Conservation (phyloP, 495 filamentous ascomycete species). For the Podospora fimiseda region DNA sequence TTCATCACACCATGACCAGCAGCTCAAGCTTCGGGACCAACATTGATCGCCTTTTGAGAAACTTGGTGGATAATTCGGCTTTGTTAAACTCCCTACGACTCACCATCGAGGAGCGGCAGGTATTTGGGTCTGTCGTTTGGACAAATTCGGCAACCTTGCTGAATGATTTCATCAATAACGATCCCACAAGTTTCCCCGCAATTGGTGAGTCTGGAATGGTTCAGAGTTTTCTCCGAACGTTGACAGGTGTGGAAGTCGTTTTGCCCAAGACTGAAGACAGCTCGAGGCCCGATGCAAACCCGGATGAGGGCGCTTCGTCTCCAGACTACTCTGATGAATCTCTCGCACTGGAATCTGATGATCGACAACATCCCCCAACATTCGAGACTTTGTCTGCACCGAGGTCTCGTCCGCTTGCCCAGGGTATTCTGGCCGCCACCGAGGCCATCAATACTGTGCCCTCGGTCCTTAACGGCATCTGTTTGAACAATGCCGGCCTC, state of each 20-base stretch:
- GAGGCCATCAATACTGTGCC: constrained; percentile 86
- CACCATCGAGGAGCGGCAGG: constrained; percentile 69
- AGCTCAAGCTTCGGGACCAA: constrained; percentile 60
- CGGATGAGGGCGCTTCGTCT: constrained; percentile 31
- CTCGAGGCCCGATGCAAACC: constrained; percentile 18
- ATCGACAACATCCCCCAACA: constrained; percentile 39
- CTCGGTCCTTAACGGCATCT: constrained; percentile 86
- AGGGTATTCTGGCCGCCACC: constrained; percentile 71
- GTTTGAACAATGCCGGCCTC: constrained; percentile 81
- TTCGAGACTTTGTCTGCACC: constrained; percentile 35
- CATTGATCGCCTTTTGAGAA: constrained; percentile 81
- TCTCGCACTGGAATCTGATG: constrained; percentile 36
- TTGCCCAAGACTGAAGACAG: constrained; percentile 30
- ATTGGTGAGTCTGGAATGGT: constrained; percentile 91
- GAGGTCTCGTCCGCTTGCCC: constrained; percentile 47
- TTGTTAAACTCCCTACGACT: constrained; percentile 69
- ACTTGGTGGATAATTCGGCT: constrained; percentile 87
- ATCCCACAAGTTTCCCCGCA: constrained; percentile 93
- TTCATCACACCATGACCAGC: constrained; percentile 89
- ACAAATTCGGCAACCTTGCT: constrained; percentile 84
- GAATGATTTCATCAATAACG: constrained; percentile 96
- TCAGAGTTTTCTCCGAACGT: constrained; percentile 69
- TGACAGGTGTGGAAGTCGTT: constrained; percentile 55
- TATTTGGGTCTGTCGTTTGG: constrained; percentile 91
- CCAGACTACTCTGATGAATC: constrained; percentile 32